A percentile compares a stretch with the other conserved stretches of the same genome.
Conservation (phyloP, 805 yeast genomes). For the Hanseniaspora singularis region DNA sequence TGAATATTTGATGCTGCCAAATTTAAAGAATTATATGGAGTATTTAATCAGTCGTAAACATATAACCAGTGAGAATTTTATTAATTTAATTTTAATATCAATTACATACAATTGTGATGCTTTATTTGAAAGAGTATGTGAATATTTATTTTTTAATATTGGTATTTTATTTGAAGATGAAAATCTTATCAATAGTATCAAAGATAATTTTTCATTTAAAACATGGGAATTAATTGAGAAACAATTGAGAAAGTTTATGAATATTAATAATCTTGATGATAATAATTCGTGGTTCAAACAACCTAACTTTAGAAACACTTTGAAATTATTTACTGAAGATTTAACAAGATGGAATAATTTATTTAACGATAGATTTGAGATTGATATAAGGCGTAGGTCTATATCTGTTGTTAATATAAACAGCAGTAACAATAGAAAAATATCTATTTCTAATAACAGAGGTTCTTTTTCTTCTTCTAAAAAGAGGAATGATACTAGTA, state of each 20-base stretch:
- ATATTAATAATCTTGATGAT: background rate
- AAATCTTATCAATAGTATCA: constrained; percentile 23
- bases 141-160: constrained; percentile 57
- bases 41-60: constrained; percentile 41
- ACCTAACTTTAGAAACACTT: background rate
- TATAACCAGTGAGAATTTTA: constrained; percentile 48
- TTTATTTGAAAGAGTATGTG: constrained; percentile 48
- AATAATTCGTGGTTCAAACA: constrained; percentile 4
- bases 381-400: background rate
- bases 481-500: background rate
- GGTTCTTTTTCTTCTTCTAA: background rate
- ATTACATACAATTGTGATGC: constrained; percentile 40
- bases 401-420: background rate
- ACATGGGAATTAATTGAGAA: constrained; percentile 24
- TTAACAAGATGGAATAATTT: background rate
- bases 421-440: background rate
- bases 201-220: constrained; percentile 21
- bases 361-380: background rate
- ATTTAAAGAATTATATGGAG: constrained; percentile 52
- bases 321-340: background rate
- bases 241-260: constrained; percentile 14
- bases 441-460: background rate
- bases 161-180: constrained; percentile 47
- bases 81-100: constrained; percentile 44
- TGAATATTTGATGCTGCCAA: constrained; percentile 51